Evolutionary conservation across 1,284 basidiomycete species (phyloP).

Genomic region (Ustilago esculenta): DNA sequence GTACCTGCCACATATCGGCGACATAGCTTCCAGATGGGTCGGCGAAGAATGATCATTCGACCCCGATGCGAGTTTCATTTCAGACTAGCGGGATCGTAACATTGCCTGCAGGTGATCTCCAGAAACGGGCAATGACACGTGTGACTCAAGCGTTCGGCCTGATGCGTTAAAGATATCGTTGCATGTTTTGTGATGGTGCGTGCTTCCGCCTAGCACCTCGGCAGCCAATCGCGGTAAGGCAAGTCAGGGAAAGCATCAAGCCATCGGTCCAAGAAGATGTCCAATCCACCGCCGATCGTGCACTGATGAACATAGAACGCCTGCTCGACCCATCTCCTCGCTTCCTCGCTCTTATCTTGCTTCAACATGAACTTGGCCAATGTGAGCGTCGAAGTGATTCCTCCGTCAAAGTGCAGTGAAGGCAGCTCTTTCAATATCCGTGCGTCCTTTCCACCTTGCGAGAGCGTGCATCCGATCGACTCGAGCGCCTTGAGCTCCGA

Average conservation of each 20-base stretch:
- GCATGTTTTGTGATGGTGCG: neutral
- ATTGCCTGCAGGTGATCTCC: too few species aligned
- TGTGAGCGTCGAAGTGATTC: conserved; percentile 51
- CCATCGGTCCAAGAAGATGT: conserved; percentile 59
- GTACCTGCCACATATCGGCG: conserved; percentile 48
- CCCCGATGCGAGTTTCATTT: too few species aligned
- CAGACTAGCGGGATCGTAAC: too few species aligned
- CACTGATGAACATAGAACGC: conserved; percentile 55
- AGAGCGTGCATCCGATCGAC: conserved; percentile 36
- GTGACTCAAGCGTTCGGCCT: too few species aligned
- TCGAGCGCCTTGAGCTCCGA: conserved; percentile 36
- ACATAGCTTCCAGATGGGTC: conserved; percentile 53
- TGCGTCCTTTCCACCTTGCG: neutral
- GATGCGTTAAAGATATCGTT: too few species aligned
- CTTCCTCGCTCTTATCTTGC: conserved; percentile 7
- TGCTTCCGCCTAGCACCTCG: conserved; percentile 12
- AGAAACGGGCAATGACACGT: too few species aligned
- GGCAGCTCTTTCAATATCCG: conserved; percentile 46
- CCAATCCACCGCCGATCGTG: conserved; percentile 59
- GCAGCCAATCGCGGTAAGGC: conserved; percentile 37
- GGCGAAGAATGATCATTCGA: conserved; percentile 48
- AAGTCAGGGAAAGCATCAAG: conserved; percentile 33
- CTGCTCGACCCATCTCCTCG: conserved; percentile 44
- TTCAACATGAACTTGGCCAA: conserved; percentile 27
- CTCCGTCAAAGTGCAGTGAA: conserved; percentile 56